Evolutionary conservation across 2,329 filamentous ascomycete species (phyloP).

Genomic region (Amphichorda felina): DNA sequence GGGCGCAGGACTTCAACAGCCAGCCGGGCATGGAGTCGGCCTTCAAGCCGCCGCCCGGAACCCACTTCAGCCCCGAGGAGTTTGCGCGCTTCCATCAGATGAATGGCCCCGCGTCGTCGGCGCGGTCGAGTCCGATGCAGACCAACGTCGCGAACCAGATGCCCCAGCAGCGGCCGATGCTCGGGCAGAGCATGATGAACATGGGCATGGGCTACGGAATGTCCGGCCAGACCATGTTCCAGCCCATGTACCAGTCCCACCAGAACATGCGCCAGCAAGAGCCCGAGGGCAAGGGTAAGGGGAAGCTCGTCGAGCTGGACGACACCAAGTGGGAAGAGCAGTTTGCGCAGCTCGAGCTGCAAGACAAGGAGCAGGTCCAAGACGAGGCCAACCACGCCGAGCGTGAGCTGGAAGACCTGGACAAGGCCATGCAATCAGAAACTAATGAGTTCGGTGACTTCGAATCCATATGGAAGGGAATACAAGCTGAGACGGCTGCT

Average conservation of each 20-base stretch:
- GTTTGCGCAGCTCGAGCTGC: constrained; percentile 76
- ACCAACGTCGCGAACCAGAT: constrained; percentile 31
- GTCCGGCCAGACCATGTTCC: constrained; percentile 36
- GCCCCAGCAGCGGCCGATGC: constrained; percentile 49
- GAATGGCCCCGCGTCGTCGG: constrained; percentile 40
- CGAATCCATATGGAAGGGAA: constrained; percentile 78
- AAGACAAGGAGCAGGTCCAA: constrained; percentile 42
- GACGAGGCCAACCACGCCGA: constrained; percentile 65
- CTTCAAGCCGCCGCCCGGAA: constrained; percentile 45
- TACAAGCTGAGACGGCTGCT: constrained; percentile 63
- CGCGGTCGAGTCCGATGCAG: constrained; percentile 49
- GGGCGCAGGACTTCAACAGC: constrained; percentile 39
- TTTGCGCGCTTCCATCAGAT: constrained; percentile 79
- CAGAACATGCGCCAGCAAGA: constrained; percentile 27
- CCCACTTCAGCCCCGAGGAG: constrained; percentile 68
- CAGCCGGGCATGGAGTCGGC: constrained; percentile 62
- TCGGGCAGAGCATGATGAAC: constrained; percentile 32
- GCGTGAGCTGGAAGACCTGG: constrained; percentile 78
- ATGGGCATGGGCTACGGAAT: constrained; percentile 37
- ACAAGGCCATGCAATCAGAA: constrained; percentile 55
- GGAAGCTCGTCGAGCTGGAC: constrained; percentile 87
- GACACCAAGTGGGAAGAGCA: constrained; percentile 94
- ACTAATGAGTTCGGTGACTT: constrained; percentile 75
- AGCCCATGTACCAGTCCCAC: constrained; percentile 32
- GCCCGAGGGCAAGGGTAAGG: constrained; percentile 63